Base-by-base conservation (phyloP, 2,329 filamentous ascomycete genomes). In the Fusarium tricinctum region DNA sequence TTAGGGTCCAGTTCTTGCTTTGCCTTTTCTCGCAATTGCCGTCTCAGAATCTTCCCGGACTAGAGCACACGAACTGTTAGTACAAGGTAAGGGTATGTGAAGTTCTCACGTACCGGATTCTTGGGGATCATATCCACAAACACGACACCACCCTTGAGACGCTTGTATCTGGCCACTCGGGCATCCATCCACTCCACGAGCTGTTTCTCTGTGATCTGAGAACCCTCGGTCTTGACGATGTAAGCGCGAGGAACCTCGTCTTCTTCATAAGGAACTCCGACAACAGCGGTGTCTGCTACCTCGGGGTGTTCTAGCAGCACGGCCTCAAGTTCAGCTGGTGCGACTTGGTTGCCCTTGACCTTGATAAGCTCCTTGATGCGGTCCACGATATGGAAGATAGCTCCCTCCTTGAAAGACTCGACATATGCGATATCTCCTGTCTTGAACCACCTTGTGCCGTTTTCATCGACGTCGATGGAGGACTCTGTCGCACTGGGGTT, bases 401-500 rank as follows among this genome's bases (percentile, higher is more conserved):
- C 72, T 1, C 85, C 84, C 0, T 79, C 72, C 51, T 85, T 81
- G 68, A 89, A 86, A 10, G 84, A 83, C 46, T 89, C 82, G 58
- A 92, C 84, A 69, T 87, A 91, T 8, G 87, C 91, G 48, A 94
- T 85, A 68, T 94, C 92, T 1, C 92, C 92, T 1, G 91, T 94
- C 75, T 87, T 89, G 58, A 94, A 75, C 92, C 92, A 94, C 15
- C 89, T 78, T 8, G 80, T 83, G 15, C 84, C 84, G 53, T 83
- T 79, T 0, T 74, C 57, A 58, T 86, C 84, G 8, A 78, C 69
- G 13, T 79, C 74, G 0, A 84, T 71, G 0, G 90, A 89, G 39
- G 89, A 86, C 10, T 78, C 78, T 0, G 92, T 95, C 2, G 91
- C 92, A 48, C 88, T 82, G 0, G 88, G 86, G 53, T 91, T 92